Percentiles rank a stretch among this genome's conserved stretches.
These are phyloP conservation scores for Dioszegia hungarica DNA, from an alignment of 768 basidiomycete species.

Conservation along the genomic window DNA sequence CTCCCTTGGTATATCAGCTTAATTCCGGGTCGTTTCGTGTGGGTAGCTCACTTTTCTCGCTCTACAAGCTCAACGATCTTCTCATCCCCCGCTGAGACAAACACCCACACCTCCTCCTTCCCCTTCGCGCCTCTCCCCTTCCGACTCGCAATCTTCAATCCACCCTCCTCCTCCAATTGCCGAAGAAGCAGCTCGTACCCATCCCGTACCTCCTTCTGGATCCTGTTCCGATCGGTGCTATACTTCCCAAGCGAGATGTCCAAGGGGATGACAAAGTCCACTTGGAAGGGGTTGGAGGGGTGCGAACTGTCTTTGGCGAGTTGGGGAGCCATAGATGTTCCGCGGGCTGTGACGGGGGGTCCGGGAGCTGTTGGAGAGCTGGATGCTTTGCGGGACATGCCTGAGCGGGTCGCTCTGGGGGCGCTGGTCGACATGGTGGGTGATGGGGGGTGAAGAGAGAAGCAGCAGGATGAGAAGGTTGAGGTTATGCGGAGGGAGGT, in stretches of 20 bases:
- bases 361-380: constrained; percentile 26
- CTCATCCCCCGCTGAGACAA: constrained; percentile 65
- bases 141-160: constrained; percentile 37
- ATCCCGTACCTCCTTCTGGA: constrained; percentile 23
- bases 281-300: constrained; percentile 35
- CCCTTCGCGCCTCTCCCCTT: constrained; percentile 23
- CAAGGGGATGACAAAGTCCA: constrained; percentile 43
- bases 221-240: constrained; percentile 9
- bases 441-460: neutral
- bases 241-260: constrained; percentile 14
- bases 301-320: constrained; percentile 8
- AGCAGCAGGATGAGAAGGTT: neutral
- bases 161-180: constrained; percentile 36
- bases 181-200: constrained; percentile 36
- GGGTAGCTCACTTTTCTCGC: constrained; percentile 67
- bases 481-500: neutral
- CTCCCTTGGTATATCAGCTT: constrained; percentile 65
- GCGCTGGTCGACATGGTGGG: neutral
- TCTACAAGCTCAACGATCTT: constrained; percentile 64
- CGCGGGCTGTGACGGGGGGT: constrained; percentile 27
- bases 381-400: constrained; percentile 20
- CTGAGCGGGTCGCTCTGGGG: constrained; percentile 28
- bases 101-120: constrained; percentile 53
- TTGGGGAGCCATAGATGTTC: constrained; percentile 8
- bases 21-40: no score